These are phyloP conservation scores for Sphagnum tenellum DNA, from an alignment of 225 moss, liverwort and hornwort genomes.

Conservation along the genomic window DNA sequence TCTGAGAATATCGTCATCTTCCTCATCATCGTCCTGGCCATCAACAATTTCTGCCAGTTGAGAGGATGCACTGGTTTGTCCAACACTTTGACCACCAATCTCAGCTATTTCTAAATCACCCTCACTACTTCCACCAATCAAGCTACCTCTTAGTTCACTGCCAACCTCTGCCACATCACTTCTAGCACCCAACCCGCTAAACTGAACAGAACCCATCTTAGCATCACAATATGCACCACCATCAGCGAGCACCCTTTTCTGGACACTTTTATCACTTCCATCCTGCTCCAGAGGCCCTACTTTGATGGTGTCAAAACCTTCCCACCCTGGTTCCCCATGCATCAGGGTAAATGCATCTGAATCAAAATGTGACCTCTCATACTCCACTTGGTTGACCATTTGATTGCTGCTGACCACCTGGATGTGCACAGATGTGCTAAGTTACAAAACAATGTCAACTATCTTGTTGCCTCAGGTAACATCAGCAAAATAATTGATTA, in stretches of 20 bases:
- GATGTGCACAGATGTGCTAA: too few relatives aligned
- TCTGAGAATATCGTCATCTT: constrained; percentile 80
- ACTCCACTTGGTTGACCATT: constrained; percentile 54
- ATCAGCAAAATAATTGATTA: too few relatives aligned
- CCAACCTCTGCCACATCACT: constrained; percentile 83
- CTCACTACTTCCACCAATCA: constrained; percentile 78
- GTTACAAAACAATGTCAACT: too few relatives aligned
- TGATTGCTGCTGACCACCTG: constrained; percentile 13
- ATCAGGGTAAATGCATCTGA: constrained; percentile 56
- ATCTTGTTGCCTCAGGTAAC: too few relatives aligned
- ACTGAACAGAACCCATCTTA: constrained; percentile 50
- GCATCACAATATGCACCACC: constrained; percentile 24
- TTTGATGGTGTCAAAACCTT: constrained; percentile 58
- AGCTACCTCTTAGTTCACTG: constrained; percentile 69
- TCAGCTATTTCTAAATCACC: constrained; percentile 50
- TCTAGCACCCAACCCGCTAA: constrained; percentile 74
- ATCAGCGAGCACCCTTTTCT: constrained; percentile 46
- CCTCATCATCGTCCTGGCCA: constrained; percentile 63
- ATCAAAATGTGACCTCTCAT: constrained; percentile 33
- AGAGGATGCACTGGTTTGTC: constrained; percentile 32
- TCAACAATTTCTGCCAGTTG: constrained; percentile 37
- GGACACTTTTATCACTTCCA: constrained; percentile 44
- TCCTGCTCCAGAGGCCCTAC: constrained; percentile 22
- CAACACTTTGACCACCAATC: constrained; percentile 29
- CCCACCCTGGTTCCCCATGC: constrained; percentile 66